Evolutionary conservation across 2,329 filamentous ascomycete genomes (phyloP).

Genomic region (Ophiostoma sp.): DNA sequence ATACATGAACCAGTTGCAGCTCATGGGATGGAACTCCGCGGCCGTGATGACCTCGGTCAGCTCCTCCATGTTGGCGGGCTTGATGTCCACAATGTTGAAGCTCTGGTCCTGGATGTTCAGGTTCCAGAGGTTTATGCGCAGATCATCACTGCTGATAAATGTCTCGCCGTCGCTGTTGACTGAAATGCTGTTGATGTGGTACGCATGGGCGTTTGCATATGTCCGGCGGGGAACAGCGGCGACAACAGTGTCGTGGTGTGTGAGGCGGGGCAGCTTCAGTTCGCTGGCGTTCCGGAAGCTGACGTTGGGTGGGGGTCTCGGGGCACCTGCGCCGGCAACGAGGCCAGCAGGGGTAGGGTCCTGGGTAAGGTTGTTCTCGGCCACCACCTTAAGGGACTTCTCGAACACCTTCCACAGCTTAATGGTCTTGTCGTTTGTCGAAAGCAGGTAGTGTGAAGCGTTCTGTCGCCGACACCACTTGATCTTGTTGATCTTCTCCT

Average conservation of each 20-base stretch:
- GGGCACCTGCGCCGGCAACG: constrained; percentile 70
- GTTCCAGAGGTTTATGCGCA: constrained; percentile 98
- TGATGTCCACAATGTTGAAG: constrained; percentile 99
- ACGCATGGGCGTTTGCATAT: constrained; percentile 96
- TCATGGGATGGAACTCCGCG: constrained; percentile 91
- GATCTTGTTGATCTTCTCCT: constrained; percentile 99
- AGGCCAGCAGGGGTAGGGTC: constrained; percentile 76
- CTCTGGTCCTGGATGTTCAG: constrained; percentile 98
- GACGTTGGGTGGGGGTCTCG: constrained; percentile 64
- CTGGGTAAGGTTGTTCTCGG: constrained; percentile 95
- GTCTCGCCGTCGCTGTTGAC: constrained; percentile 99
- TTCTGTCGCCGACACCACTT: constrained; percentile 99
- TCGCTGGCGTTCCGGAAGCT: constrained; percentile 76
- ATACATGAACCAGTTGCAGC: constrained; percentile 99
- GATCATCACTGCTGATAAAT: constrained; percentile 96
- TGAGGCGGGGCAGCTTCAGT: constrained; percentile 89
- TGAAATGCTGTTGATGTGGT: constrained; percentile 99
- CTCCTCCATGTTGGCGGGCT: constrained; percentile 99
- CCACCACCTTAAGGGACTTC: constrained; percentile 97
- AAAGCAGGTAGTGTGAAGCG: constrained; percentile 94
- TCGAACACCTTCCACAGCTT: constrained; percentile 99
- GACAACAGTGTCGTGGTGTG: constrained; percentile 96
- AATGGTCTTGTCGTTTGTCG: constrained; percentile 99
- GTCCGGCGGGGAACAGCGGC: constrained; percentile 92
- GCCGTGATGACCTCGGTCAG: constrained; percentile 98